phyloP scores from a whole-genome alignment of 805 yeast species.

The Pachysolen tannophilus region DNA sequence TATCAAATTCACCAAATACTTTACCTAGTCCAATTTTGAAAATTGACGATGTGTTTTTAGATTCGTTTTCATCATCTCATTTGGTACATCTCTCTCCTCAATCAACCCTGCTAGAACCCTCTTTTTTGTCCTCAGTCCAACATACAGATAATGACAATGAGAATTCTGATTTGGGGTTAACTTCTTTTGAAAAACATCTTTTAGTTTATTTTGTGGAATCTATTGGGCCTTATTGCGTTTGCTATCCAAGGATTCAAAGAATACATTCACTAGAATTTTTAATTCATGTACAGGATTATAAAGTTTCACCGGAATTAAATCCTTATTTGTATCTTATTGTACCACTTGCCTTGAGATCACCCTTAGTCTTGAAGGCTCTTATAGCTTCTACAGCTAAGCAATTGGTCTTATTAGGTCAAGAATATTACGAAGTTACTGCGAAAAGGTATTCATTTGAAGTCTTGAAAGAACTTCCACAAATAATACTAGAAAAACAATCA shows the following conservation, averaged over 20 bases:
- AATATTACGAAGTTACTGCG: conserved; percentile 20
- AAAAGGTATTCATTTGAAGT: conserved; percentile 20
- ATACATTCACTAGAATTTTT: conserved; percentile 1
- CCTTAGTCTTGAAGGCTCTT: conserved; percentile 24
- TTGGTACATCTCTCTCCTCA: background rate
- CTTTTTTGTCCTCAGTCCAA: background rate
- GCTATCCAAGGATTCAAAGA: conserved; percentile 23
- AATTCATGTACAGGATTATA: conserved; percentile 6
- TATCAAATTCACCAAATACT: background rate
- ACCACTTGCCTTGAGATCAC: conserved; percentile 27
- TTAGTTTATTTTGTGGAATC: conserved; percentile 24
- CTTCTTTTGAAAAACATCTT: conserved; percentile 15
- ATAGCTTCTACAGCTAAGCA: conserved; percentile 31
- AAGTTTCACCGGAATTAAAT: conserved; percentile 20
- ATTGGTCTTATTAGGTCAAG: conserved; percentile 21
- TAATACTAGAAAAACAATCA: conserved; percentile 20
- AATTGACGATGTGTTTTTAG: conserved; percentile 9
- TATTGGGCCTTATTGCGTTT: conserved; percentile 31
- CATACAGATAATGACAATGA: conserved; percentile 3
- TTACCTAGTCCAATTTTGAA: background rate
- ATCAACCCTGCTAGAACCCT: background rate
- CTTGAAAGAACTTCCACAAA: conserved; percentile 21
- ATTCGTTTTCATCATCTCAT: conserved; percentile 5
- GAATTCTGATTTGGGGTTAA: conserved; percentile 3
- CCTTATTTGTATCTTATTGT: conserved; percentile 30